Evolutionary conservation across 441 rosid genomes (phyloP).

Genomic region (Pelargonium myrrhifolium): DNA sequence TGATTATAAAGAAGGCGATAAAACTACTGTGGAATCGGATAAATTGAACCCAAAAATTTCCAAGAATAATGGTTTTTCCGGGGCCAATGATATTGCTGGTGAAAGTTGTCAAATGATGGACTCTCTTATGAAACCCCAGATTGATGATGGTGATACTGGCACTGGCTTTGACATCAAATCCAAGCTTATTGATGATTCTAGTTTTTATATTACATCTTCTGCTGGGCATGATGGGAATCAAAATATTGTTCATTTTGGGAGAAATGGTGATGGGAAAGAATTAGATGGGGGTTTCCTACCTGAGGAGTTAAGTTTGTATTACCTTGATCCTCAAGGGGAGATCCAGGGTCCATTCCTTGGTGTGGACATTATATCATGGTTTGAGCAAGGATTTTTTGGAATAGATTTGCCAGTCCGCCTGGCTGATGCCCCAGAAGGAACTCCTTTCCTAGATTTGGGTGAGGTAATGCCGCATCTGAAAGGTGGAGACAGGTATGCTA

Average conservation of each 20-base stretch:
- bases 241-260: constrained; percentile 18
- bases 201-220: constrained; percentile 17
- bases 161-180: neutral
- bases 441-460: constrained; percentile 48
- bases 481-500: constrained; percentile 17
- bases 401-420: constrained; percentile 53
- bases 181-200: constrained; percentile 35
- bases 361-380: constrained; percentile 53
- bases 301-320: constrained; percentile 43
- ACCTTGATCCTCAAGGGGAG: constrained; percentile 58
- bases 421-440: constrained; percentile 54
- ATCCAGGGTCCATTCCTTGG: constrained; percentile 57
- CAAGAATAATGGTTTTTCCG: constrained; percentile 17
- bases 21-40: constrained; percentile 17
- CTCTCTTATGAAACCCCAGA: constrained; percentile 14
- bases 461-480: constrained; percentile 50
- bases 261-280: constrained; percentile 15
- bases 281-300: constrained; percentile 23
- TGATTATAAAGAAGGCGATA: constrained; percentile 19
- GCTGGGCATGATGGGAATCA: constrained; percentile 21
- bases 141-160: neutral
- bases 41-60: constrained; percentile 1
- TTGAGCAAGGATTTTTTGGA: constrained; percentile 58
- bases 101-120: constrained; percentile 18
- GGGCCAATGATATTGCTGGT: constrained; percentile 19